A percentile compares a stretch with the other conserved stretches of the same genome.
phyloP scores from a whole-genome alignment of 208 protist species.

The Spongospora subterranea region DNA sequence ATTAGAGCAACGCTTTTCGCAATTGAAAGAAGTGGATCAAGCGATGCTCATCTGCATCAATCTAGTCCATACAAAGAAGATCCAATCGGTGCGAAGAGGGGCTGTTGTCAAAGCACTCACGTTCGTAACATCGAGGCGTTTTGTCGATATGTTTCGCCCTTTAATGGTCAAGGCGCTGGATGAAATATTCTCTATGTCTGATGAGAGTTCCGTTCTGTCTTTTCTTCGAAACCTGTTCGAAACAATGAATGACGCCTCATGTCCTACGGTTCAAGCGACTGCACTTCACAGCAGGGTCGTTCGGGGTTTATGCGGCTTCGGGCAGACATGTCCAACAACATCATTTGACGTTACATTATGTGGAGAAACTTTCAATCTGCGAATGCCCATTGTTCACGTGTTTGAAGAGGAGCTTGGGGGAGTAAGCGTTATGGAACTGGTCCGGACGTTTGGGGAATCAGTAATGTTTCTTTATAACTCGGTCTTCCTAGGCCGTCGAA shows the following conservation, averaged over 20 bases:
- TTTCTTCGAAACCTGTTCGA: neutral
- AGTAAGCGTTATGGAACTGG: constrained; percentile 67
- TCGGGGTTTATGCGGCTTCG: constrained; percentile 3
- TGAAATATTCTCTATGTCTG: constrained; percentile 57
- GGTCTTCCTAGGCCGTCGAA: constrained; percentile 70
- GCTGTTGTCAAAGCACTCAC: constrained; percentile 75
- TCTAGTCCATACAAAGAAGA: constrained; percentile 70
- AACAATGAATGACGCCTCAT: neutral
- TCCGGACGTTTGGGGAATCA: constrained; percentile 71
- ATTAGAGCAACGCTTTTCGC: neutral
- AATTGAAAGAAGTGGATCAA: neutral
- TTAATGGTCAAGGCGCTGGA: constrained; percentile 72
- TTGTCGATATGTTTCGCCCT: constrained; percentile 72
- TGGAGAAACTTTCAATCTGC: constrained; percentile 20
- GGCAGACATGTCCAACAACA: neutral
- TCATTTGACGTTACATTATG: neutral
- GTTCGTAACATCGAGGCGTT: constrained; percentile 70
- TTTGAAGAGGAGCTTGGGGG: constrained; percentile 34
- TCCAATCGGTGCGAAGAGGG: constrained; percentile 70
- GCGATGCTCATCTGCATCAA: constrained; percentile 65
- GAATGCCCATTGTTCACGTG: constrained; percentile 54
- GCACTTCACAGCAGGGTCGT: neutral
- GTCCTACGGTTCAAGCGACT: neutral
- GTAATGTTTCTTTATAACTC: constrained; percentile 76
- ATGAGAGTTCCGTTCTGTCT: neutral